Conservation (phyloP, 1,139 yeast genomes). For the Eremothecium sinecaudum region DNA sequence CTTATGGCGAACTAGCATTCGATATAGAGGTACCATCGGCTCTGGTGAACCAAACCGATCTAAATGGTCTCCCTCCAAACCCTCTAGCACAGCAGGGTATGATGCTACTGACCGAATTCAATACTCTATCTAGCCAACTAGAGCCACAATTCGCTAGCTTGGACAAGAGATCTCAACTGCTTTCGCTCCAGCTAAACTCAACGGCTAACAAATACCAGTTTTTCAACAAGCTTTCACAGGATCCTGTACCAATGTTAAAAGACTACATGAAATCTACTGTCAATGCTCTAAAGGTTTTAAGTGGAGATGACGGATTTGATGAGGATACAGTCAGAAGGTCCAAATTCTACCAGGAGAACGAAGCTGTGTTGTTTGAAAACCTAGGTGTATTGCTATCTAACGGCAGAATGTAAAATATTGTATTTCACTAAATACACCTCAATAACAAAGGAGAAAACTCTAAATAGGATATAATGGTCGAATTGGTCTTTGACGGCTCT, state of each 20-base stretch:
- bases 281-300: conserved; percentile 62
- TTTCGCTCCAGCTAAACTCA: conserved; percentile 41
- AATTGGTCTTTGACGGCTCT: no score
- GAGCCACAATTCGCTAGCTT: conserved; percentile 30
- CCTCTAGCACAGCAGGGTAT: conserved; percentile 32
- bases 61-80: conserved; percentile 13
- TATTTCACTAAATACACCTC: no score
- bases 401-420: conserved; percentile 36
- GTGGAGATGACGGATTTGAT: conserved; percentile 82
- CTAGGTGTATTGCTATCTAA: conserved; percentile 54
- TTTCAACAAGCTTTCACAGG: conserved; percentile 59
- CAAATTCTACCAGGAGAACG: conserved; percentile 60
- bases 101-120: conserved; percentile 37
- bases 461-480: no score
- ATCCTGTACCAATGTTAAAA: conserved; percentile 69
- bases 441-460: no score
- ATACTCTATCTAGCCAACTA: conserved; percentile 44
- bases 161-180: conserved; percentile 20
- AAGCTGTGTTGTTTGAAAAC: conserved; percentile 63
- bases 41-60: conserved; percentile 16
- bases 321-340: conserved; percentile 85
- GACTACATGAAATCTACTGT: conserved; percentile 69
- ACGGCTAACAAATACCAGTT: conserved; percentile 60
- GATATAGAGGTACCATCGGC: conserved; percentile 51
- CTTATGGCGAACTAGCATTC: conserved; percentile 69